Percentiles rank a stretch among this genome's conserved stretches.
Conservation (phyloP, 805 yeast genomes). For the Grigorovia transvaalensis region DNA sequence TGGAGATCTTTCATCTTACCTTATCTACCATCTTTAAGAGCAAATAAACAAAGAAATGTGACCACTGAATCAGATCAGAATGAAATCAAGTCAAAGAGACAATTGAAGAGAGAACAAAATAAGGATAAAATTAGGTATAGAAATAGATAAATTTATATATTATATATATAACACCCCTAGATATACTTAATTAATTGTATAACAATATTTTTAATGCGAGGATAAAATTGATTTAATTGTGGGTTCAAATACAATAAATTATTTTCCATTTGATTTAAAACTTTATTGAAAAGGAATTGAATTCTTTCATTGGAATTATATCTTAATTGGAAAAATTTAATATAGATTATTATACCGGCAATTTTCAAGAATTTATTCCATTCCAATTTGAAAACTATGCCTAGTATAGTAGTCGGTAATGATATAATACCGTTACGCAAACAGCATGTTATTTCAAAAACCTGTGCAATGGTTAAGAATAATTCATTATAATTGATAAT, state of each 20-base stretch:
- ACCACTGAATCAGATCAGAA: neutral
- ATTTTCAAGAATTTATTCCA: slow-evolving; percentile 26
- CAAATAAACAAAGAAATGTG: slow-evolving; percentile 1
- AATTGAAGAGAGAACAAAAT: slow-evolving; percentile 32
- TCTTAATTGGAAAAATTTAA: slow-evolving; percentile 50
- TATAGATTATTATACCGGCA: slow-evolving; percentile 35
- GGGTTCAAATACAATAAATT: neutral
- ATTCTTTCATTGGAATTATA: slow-evolving; percentile 48
- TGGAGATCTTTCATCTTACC: slow-evolving; percentile 14
- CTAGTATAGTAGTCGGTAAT: slow-evolving; percentile 33
- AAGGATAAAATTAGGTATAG: slow-evolving; percentile 30
- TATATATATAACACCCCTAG: neutral
- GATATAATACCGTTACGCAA: slow-evolving; percentile 31
- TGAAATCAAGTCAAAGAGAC: slow-evolving; percentile 32
- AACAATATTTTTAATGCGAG: slow-evolving; percentile 2
- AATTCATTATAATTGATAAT: slow-evolving; percentile 31
- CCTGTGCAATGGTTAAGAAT: slow-evolving; percentile 36
- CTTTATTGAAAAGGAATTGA: slow-evolving; percentile 32
- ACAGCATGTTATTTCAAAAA: slow-evolving; percentile 36
- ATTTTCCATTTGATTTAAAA: neutral
- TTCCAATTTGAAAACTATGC: slow-evolving; percentile 24
- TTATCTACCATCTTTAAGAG: neutral
- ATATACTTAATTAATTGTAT: neutral
- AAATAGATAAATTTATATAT: slow-evolving; percentile 9
- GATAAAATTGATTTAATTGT: slow-evolving; percentile 2